phyloP scores from a whole-genome alignment of 169 alveolate genomes.

The Plasmodium chabaudi region DNA sequence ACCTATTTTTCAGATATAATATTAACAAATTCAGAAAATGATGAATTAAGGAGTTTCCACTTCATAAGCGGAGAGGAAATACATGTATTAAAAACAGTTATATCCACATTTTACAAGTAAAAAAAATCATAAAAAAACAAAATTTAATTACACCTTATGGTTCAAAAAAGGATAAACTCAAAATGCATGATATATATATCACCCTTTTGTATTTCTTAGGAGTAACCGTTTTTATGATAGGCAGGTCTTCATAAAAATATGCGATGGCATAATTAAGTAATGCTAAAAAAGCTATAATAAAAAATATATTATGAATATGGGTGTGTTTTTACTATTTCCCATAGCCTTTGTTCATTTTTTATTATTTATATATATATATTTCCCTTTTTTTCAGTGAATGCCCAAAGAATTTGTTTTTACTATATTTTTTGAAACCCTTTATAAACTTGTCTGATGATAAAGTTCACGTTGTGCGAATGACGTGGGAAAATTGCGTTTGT shows the following conservation, averaged over 20 bases:
- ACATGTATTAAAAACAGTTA: constrained; percentile 24
- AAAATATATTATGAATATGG: too few species aligned
- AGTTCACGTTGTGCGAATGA: constrained; percentile 58
- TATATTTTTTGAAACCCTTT: constrained; percentile 70
- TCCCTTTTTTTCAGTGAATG: constrained; percentile 37
- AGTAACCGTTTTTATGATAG: constrained; percentile 45
- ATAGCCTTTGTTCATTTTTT: background rate
- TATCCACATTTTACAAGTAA: constrained; percentile 44
- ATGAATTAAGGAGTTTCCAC: constrained; percentile 22
- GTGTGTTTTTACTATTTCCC: background rate
- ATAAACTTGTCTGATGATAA: constrained; percentile 54
- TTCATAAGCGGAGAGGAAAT: constrained; percentile 47
- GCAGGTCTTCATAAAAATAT: constrained; percentile 68
- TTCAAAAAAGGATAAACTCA: background rate
- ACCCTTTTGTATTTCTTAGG: background rate
- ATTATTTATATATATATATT: background rate
- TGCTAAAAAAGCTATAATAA: background rate
- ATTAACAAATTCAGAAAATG: constrained; percentile 29
- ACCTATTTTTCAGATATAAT: constrained; percentile 24
- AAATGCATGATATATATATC: too few species aligned
- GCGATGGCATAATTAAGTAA: constrained; percentile 66
- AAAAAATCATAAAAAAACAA: background rate
- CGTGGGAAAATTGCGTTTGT: constrained; percentile 52
- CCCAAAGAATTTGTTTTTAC: constrained; percentile 50
- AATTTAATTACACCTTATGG: background rate